These are phyloP conservation scores for Cladosporium halotolerans DNA, from an alignment of 2,329 filamentous ascomycete genomes.

Conservation along the genomic window DNA sequence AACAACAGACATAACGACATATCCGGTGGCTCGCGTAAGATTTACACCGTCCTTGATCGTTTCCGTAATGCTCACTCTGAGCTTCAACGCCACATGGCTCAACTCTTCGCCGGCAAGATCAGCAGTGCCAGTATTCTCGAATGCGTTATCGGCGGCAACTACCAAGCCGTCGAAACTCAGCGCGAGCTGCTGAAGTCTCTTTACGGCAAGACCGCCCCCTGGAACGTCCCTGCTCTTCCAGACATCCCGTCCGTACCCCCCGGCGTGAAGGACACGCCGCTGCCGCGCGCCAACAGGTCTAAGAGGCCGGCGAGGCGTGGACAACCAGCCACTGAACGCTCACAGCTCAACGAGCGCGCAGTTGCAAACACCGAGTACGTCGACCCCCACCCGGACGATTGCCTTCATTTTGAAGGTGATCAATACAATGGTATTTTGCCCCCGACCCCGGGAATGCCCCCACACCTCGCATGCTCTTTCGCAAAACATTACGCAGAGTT, in stretches of 20 bases:
- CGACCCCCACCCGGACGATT: not conserved
- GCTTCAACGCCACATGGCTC: slow-evolving; percentile 37
- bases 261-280: not conserved
- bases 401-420: not conserved
- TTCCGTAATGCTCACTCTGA: slow-evolving; percentile 52
- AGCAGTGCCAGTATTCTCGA: slow-evolving; percentile 57
- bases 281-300: not conserved
- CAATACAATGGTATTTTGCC: not conserved
- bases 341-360: slow-evolving; percentile 1
- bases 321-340: not conserved
- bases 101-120: slow-evolving; percentile 35
- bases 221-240: slow-evolving; percentile 3
- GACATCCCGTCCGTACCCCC: not conserved
- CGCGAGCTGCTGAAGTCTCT: not conserved
- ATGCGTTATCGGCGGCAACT: slow-evolving; percentile 70
- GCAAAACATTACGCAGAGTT: not conserved
- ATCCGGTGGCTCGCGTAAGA: slow-evolving; percentile 73
- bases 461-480: not conserved
- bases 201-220: not conserved
- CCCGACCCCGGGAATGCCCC: not conserved
- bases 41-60: slow-evolving; percentile 56
- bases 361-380: slow-evolving; percentile 7
- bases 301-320: slow-evolving; percentile 3
- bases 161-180: slow-evolving; percentile 33
- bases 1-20: slow-evolving; percentile 84